These are phyloP conservation scores for Alternaria consortialis DNA, from an alignment of 2,329 filamentous ascomycete genomes.

Conservation along the genomic window DNA sequence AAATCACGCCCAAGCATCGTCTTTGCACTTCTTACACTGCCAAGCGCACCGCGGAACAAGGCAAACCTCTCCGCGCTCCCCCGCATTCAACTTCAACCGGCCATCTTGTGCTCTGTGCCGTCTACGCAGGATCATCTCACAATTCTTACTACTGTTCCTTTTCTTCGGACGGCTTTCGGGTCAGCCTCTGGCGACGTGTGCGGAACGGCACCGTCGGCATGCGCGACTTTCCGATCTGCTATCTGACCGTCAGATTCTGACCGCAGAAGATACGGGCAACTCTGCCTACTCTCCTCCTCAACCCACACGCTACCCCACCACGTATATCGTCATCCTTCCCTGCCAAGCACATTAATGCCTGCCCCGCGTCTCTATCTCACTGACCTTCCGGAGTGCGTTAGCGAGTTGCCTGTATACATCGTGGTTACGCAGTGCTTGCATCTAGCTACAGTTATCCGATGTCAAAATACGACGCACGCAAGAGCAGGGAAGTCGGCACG, in stretches of 20 bases:
- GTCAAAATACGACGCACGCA: slow-evolving; percentile 1
- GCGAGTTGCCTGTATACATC: slow-evolving; percentile 26
- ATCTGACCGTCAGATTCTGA: background rate
- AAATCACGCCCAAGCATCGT: too few species aligned
- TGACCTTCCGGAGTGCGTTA: slow-evolving; percentile 45
- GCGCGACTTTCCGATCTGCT: background rate
- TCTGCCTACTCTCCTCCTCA: background rate
- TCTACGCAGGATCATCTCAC: background rate
- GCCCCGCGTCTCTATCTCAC: slow-evolving; percentile 27
- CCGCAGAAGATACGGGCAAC: slow-evolving; percentile 6
- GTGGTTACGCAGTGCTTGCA: slow-evolving; percentile 24
- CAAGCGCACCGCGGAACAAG: background rate
- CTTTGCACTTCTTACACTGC: background rate
- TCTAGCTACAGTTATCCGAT: slow-evolving; percentile 11
- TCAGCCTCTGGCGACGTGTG: background rate
- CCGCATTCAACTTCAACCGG: slow-evolving; percentile 10
- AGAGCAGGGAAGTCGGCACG: slow-evolving; percentile 12
- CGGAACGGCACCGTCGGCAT: background rate
- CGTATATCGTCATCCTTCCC: slow-evolving; percentile 34
- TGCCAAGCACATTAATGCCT: slow-evolving; percentile 33
- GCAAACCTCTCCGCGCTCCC: slow-evolving; percentile 11
- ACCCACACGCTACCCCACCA: slow-evolving; percentile 10
- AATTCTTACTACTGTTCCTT: background rate
- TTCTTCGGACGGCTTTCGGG: slow-evolving; percentile 1
- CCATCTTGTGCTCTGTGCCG: slow-evolving; percentile 16